These are phyloP conservation scores for Tilletia horrida DNA, from an alignment of 1,284 basidiomycete species.

Conservation along the genomic window DNA sequence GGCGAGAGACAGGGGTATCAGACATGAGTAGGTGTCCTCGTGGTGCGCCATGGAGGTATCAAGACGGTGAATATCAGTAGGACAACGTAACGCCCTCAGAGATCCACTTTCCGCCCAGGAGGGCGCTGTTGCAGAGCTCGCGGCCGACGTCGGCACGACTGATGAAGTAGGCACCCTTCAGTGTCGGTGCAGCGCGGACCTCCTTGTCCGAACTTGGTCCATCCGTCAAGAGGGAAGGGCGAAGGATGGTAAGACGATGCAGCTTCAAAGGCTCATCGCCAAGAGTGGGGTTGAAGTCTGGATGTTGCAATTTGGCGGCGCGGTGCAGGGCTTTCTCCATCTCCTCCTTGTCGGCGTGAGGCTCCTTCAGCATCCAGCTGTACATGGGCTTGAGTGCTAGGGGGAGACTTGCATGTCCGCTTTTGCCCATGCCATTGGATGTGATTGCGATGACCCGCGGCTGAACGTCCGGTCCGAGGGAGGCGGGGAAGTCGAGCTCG, in stretches of 20 bases:
- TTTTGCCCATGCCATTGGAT: background rate
- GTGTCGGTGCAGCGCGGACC: background rate
- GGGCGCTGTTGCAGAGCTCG: background rate
- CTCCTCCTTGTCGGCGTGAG: slow-evolving; percentile 10
- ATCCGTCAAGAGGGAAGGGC: background rate
- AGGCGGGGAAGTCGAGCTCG: background rate
- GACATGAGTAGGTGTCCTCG: too few relatives aligned
- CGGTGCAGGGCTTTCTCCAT: background rate
- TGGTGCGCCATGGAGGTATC: too few relatives aligned
- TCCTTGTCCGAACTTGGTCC: background rate
- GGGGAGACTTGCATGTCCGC: background rate
- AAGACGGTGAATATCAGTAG: background rate
- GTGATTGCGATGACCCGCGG: background rate
- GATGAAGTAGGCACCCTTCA: slow-evolving; percentile 2
- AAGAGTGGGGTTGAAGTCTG: slow-evolving; percentile 2
- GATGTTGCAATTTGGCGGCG: background rate
- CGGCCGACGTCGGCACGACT: slow-evolving; percentile 9
- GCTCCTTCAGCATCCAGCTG: slow-evolving; percentile 4
- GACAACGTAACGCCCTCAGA: background rate
- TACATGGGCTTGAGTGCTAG: background rate
- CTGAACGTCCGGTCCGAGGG: background rate
- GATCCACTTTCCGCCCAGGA: background rate
- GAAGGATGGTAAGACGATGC: background rate
- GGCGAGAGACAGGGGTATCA: too few relatives aligned
- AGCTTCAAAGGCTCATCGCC: background rate